Conservation (phyloP, 1,139 yeast species). For the Magnusiomyces fungicola region DNA sequence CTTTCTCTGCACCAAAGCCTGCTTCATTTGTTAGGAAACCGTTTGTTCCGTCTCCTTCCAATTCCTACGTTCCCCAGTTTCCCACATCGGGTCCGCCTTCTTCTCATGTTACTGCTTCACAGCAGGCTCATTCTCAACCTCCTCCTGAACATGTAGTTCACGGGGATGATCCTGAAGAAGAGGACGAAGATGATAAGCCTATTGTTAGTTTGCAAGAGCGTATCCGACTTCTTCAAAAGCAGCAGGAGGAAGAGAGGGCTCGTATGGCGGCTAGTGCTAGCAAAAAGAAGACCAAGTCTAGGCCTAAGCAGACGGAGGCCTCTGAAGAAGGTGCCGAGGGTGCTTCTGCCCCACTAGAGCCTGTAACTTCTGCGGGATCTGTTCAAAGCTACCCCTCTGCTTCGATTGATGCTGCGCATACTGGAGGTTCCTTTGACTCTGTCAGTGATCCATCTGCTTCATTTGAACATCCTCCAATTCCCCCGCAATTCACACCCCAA, state of each 20-base stretch:
- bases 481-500: neutral
- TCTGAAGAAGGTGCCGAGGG: neutral
- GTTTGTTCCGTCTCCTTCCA: slow-evolving; percentile 36
- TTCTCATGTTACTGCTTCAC: slow-evolving; percentile 14
- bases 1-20: slow-evolving; percentile 27
- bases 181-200: slow-evolving; percentile 50
- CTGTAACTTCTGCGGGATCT: neutral
- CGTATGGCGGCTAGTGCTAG: slow-evolving; percentile 59
- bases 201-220: slow-evolving; percentile 80
- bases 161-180: slow-evolving; percentile 20
- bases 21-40: slow-evolving; percentile 35
- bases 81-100: slow-evolving; percentile 15
- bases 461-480: neutral
- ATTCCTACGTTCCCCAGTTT: slow-evolving; percentile 34
- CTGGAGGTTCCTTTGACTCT: slow-evolving; percentile 7
- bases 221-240: slow-evolving; percentile 73
- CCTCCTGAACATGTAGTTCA: slow-evolving; percentile 20
- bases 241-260: slow-evolving; percentile 75
- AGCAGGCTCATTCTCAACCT: slow-evolving; percentile 15
- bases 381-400: neutral
- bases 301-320: slow-evolving; percentile 5
- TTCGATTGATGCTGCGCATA: neutral
- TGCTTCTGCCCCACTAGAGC: neutral
- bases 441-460: neutral
- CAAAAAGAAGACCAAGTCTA: slow-evolving; percentile 47